phyloP scores from a whole-genome alignment of 2,329 filamentous ascomycete genomes.

The Ascochyta clinopodiicola region DNA sequence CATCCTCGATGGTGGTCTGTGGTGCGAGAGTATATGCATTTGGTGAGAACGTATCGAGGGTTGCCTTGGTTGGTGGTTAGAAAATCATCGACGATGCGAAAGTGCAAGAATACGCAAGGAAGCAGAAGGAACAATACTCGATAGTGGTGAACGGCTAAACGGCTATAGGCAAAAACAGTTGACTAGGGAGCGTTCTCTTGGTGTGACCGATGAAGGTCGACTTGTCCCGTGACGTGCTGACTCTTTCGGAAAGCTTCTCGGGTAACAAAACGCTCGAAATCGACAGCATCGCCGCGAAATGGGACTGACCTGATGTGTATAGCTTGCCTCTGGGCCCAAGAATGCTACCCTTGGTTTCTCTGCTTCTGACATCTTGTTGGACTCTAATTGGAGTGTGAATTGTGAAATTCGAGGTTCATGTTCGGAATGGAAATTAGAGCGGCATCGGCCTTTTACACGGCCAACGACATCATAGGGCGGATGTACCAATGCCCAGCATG shows the following conservation, averaged over 20 bases:
- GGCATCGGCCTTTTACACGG: slow-evolving; percentile 20
- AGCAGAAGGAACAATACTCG: no score
- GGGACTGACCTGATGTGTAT: slow-evolving; percentile 69
- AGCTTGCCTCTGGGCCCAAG: slow-evolving; percentile 69
- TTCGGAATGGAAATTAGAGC: slow-evolving; percentile 11
- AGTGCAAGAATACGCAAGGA: no score
- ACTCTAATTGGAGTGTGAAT: slow-evolving; percentile 2
- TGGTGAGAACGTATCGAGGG: slow-evolving; percentile 58
- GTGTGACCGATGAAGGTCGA: not conserved
- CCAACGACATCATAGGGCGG: slow-evolving; percentile 11
- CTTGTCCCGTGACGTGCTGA: slow-evolving; percentile 1
- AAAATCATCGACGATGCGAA: not conserved
- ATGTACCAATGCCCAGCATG: not conserved
- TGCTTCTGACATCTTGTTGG: slow-evolving; percentile 18
- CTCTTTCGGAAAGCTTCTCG: slow-evolving; percentile 1
- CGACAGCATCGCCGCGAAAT: not conserved
- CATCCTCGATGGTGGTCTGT: slow-evolving; percentile 63
- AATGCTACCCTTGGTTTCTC: slow-evolving; percentile 57
- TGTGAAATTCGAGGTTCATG: not conserved
- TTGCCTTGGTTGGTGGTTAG: slow-evolving; percentile 53
- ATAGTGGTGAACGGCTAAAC: no score
- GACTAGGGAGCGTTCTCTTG: not conserved
- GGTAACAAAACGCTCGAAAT: not conserved
- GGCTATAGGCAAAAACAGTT: no score
- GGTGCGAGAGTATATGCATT: slow-evolving; percentile 49